A percentile compares a stretch with the other conserved stretches of the same genome.
Evolutionary conservation across 768 basidiomycete species (phyloP).

Genomic region (Rhodotorula kratochvilovae): DNA sequence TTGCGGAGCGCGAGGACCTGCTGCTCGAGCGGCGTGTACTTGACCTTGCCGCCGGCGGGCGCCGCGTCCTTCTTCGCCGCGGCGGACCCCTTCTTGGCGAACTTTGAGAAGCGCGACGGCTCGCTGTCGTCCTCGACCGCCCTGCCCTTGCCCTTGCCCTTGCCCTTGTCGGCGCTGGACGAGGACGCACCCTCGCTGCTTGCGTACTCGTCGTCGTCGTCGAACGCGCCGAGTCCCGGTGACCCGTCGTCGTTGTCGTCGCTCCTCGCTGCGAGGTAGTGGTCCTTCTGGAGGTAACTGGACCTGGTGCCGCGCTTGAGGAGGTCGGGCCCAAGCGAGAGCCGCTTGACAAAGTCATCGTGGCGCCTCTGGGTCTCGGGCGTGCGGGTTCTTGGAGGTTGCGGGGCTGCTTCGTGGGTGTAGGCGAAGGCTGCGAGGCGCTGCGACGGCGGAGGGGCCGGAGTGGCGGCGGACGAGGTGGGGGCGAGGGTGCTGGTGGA

Average conservation of each 20-base stretch:
- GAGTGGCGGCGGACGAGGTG: background rate
- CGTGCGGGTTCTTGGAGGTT: background rate
- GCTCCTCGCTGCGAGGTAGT: conserved; percentile 37
- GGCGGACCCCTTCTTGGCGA: conserved; percentile 46
- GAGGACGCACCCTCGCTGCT: background rate
- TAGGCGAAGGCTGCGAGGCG: conserved; percentile 16
- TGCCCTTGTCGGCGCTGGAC: background rate
- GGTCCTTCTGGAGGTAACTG: conserved; percentile 29
- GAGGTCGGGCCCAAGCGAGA: background rate
- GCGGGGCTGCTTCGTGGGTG: background rate
- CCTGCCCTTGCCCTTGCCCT: conserved; percentile 13
- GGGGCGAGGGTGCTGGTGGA: conserved; percentile 1
- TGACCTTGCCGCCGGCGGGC: conserved; percentile 22
- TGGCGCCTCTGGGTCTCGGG: background rate
- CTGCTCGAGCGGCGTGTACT: conserved; percentile 70
- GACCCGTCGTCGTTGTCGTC: conserved; percentile 30
- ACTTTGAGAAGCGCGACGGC: conserved; percentile 31
- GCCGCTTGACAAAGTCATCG: conserved; percentile 14
- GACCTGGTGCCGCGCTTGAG: conserved; percentile 2
- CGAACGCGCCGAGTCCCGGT: background rate
- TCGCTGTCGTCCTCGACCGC: conserved; percentile 15
- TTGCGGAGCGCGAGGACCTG: conserved; percentile 51
- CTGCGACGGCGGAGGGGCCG: background rate
- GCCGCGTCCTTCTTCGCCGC: background rate
- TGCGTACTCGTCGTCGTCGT: background rate